Evolutionary conservation across 2,329 filamentous ascomycete genomes (phyloP).

Genomic region (Fusarium nanum): DNA sequence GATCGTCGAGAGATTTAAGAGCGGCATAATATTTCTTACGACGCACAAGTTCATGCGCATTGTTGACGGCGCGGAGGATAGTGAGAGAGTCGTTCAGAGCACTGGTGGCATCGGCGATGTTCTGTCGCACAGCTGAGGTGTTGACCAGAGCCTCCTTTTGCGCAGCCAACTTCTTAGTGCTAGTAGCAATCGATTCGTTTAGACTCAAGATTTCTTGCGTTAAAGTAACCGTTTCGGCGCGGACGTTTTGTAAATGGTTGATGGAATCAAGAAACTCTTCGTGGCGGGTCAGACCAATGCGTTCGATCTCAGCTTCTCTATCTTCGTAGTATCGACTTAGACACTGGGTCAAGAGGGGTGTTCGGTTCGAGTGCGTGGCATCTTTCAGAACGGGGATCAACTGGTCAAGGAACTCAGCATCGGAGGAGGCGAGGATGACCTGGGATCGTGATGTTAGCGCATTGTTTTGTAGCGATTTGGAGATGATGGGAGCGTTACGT

Average conservation of each 20-base stretch:
- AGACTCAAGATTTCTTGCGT: slow-evolving; percentile 92
- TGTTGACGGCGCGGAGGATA: slow-evolving; percentile 91
- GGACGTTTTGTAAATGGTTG: slow-evolving; percentile 90
- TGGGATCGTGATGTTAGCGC: slow-evolving; percentile 53
- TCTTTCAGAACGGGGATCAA: slow-evolving; percentile 94
- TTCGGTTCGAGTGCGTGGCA: slow-evolving; percentile 80
- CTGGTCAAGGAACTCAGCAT: slow-evolving; percentile 94
- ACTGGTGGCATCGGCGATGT: slow-evolving; percentile 91
- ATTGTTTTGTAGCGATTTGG: not conserved
- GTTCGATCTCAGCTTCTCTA: slow-evolving; percentile 91
- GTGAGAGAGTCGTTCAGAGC: slow-evolving; percentile 91
- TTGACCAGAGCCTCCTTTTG: slow-evolving; percentile 96
- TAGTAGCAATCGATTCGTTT: slow-evolving; percentile 94
- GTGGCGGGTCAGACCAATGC: slow-evolving; percentile 93
- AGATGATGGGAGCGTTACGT: slow-evolving; percentile 51
- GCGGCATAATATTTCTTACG: slow-evolving; percentile 97
- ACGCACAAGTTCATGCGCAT: slow-evolving; percentile 89
- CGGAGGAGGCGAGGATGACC: slow-evolving; percentile 93
- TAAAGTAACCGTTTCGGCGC: slow-evolving; percentile 88
- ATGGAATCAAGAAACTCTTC: slow-evolving; percentile 96
- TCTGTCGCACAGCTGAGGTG: slow-evolving; percentile 90
- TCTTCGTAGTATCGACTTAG: slow-evolving; percentile 80
- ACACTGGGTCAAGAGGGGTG: slow-evolving; percentile 78
- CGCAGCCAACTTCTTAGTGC: slow-evolving; percentile 91
- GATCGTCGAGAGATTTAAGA: slow-evolving; percentile 90